Evolutionary conservation across 2,329 filamentous ascomycete species (phyloP), one percentile per base, ranked within the genome.

Genomic region (Monosporascus ibericus): DNA sequence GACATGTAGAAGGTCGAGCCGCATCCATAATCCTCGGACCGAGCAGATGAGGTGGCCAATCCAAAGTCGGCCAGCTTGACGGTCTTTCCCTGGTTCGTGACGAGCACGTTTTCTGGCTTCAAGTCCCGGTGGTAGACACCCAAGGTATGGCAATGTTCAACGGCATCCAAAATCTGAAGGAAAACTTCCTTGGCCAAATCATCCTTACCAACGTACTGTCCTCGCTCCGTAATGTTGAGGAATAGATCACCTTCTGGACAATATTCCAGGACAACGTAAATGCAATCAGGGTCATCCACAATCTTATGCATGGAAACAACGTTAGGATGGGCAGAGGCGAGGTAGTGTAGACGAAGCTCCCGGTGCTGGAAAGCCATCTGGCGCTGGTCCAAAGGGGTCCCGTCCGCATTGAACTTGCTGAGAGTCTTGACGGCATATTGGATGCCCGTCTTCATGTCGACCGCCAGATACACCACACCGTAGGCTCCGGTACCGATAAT

Each of bases 1-100:
- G 91, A 96, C 94, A 97, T 99, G 76, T 99, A 99, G 67, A 97
- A 97, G 15, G 92, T 97, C 34, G 94, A 97, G 58, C 94, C 94
- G 70, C 94, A 99, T 65, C 94, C 94, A 72, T 96, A 96, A 70
- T 99, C 94, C 63, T 91, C 88, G 58, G 92, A 96, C 61, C 86
- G 79, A 60, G 84, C 80, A 60, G 92, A 89, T 53, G 84, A 85
- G 24, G 91, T 97, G 54, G 94, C 94, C 51, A 99, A 82, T 68
- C 94, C 94, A 79, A 99, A 99, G 73, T 99, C 94, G 60, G 92
- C 94, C 60, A 99, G 82, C 76, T 97, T 96, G 67, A 96, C 90
- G 37, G 90, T 94, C 73, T 87, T 84, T 60, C 92, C 92, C 58
- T 86, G 79, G 75, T 96, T 87, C 63, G 88, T 88, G 52, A 99